phyloP scores from a whole-genome alignment of 2,329 filamentous ascomycete species.

The Penicillium expansum region DNA sequence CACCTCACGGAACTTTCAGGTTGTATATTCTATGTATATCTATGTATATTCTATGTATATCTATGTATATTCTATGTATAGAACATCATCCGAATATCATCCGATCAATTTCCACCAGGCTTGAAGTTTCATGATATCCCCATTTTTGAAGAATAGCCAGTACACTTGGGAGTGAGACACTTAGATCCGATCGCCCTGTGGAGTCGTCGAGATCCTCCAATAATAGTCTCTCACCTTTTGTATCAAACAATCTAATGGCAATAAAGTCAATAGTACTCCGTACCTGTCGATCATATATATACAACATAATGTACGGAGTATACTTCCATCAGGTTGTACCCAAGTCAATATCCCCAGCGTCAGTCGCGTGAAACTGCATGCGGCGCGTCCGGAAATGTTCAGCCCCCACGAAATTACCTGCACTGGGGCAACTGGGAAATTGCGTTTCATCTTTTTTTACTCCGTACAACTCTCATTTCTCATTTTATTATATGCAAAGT shows the following conservation, averaged over 20 bases:
- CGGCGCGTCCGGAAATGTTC: background rate
- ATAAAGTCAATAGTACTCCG: background rate
- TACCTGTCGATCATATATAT: conserved; percentile 2
- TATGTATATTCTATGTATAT: background rate
- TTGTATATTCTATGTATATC: background rate
- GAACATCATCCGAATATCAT: background rate
- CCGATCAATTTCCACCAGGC: background rate
- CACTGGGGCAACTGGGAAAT: background rate
- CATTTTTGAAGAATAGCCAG: background rate
- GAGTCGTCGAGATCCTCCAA: background rate
- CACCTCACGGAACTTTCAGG: background rate
- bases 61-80: no score
- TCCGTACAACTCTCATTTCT: no score
- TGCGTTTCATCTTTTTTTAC: background rate
- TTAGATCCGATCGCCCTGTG: conserved; percentile 3
- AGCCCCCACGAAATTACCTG: background rate
- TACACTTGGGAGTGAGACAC: background rate
- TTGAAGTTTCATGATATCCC: background rate
- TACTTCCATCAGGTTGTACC: no score
- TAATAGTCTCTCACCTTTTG: background rate
- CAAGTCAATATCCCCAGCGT: no score
- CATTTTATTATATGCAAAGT: no score
- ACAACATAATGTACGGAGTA: no score
- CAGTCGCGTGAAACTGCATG: background rate
- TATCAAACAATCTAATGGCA: background rate